phyloP scores from a whole-genome alignment of 805 yeast genomes.

The Lipomyces mesembrius region DNA sequence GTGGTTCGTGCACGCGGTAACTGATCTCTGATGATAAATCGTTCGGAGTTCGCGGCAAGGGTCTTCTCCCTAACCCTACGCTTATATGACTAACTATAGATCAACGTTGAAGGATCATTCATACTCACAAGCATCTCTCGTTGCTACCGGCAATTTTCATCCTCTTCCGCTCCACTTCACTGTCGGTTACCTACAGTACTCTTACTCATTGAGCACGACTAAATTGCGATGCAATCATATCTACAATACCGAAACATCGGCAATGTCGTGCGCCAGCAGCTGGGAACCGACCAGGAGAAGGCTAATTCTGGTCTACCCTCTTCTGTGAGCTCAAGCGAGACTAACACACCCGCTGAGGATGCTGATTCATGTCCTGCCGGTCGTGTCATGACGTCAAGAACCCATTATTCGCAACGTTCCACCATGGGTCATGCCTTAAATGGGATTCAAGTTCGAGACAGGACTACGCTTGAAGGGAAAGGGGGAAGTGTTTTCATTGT shows the following conservation, averaged over 20 bases:
- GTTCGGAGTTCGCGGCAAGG: no score
- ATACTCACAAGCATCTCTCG: no score
- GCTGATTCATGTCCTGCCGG: background rate
- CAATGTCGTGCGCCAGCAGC: conserved; percentile 2
- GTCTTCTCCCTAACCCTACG: no score
- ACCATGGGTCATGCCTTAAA: background rate
- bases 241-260: conserved; percentile 15
- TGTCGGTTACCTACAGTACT: background rate
- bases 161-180: background rate
- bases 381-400: background rate
- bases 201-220: background rate
- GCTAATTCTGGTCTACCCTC: background rate
- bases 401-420: background rate
- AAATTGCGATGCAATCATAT: conserved; percentile 16
- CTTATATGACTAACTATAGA: no score
- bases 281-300: background rate
- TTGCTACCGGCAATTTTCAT: background rate
- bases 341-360: background rate
- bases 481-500: conserved; percentile 23
- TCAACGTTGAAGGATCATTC: no score
- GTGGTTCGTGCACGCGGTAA: no score
- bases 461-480: conserved; percentile 1
- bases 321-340: background rate
- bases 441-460: background rate
- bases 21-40: no score